phyloP scores from a whole-genome alignment of 2,329 filamentous ascomycete genomes.

The Coniochaeta sp. region DNA sequence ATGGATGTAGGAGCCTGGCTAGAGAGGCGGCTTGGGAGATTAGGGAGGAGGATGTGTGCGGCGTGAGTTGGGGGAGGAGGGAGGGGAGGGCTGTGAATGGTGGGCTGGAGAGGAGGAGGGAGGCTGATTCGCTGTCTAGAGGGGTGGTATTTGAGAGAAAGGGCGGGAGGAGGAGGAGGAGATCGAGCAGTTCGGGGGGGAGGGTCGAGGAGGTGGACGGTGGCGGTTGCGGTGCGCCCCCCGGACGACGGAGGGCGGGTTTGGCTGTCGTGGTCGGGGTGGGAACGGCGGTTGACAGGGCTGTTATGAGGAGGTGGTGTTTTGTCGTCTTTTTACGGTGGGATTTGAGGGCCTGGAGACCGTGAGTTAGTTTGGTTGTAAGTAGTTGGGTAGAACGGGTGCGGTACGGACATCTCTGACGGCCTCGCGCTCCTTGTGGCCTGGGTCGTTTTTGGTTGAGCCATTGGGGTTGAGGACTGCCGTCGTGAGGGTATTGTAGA shows the following conservation, averaged over 20 bases:
- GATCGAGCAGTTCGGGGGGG: slow-evolving; percentile 34
- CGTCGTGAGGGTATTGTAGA: slow-evolving; percentile 48
- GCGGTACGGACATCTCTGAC: slow-evolving; percentile 35
- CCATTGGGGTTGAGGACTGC: slow-evolving; percentile 50
- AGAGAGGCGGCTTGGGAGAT: slow-evolving; percentile 40
- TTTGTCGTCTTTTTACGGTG: slow-evolving; percentile 42
- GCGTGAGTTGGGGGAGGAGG: slow-evolving; percentile 40
- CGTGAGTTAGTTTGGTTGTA: neutral
- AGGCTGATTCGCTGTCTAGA: slow-evolving; percentile 26
- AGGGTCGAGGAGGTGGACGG: slow-evolving; percentile 12
- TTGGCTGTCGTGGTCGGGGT: slow-evolving; percentile 10
- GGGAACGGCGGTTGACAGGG: slow-evolving; percentile 35
- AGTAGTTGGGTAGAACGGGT: slow-evolving; percentile 5
- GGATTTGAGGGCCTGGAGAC: slow-evolving; percentile 32
- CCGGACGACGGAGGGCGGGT: slow-evolving; percentile 13
- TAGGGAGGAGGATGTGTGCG: slow-evolving; percentile 42
- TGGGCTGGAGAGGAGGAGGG: slow-evolving; percentile 40
- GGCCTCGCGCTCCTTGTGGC: slow-evolving; percentile 40
- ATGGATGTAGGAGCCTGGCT: slow-evolving; percentile 39
- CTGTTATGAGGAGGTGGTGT: slow-evolving; percentile 41
- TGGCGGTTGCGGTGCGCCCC: slow-evolving; percentile 14
- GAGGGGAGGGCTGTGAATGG: slow-evolving; percentile 40
- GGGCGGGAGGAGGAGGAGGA: slow-evolving; percentile 48
- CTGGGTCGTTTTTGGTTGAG: slow-evolving; percentile 46
- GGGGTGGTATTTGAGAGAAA: slow-evolving; percentile 33